phyloP scores from a whole-genome alignment of 192 early-diverging fungal genomes.

The Piromyces sp. region DNA sequence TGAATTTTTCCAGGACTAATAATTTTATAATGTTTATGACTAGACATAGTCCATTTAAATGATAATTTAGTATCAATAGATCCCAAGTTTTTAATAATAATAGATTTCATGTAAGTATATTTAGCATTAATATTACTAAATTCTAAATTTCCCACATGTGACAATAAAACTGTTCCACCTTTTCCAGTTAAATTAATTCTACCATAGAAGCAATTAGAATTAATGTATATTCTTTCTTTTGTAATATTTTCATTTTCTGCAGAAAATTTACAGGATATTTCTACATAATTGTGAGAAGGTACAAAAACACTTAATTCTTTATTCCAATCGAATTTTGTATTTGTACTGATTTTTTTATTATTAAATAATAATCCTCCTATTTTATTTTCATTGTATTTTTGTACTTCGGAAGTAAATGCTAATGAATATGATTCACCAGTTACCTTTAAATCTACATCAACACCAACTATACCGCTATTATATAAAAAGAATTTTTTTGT shows the following conservation, averaged over 20 bases:
- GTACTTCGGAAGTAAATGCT: neutral
- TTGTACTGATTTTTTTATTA: neutral
- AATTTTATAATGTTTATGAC: conserved; percentile 18
- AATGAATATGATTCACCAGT: neutral
- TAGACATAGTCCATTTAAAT: conserved; percentile 31
- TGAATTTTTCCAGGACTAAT: conserved; percentile 10
- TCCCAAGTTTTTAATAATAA: conserved; percentile 27
- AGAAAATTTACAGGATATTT: neutral
- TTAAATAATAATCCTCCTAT: neutral
- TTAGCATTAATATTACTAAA: conserved; percentile 44
- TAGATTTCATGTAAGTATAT: conserved; percentile 24
- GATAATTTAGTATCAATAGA: conserved; percentile 29
- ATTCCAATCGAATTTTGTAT: neutral
- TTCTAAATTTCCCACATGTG: conserved; percentile 29
- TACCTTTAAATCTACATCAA: neutral
- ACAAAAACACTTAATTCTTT: neutral
- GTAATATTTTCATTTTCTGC: neutral
- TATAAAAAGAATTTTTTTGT: neutral
- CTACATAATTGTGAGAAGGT: neutral
- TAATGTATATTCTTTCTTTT: neutral
- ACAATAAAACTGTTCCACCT: conserved; percentile 34
- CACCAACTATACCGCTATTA: neutral
- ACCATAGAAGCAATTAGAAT: neutral
- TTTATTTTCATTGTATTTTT: neutral
- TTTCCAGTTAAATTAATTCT: conserved; percentile 8